Percentiles rank a stretch among this genome's conserved stretches.
These are phyloP conservation scores for Penicillium bovifimosum DNA, from an alignment of 495 filamentous ascomycete genomes.

Conservation along the genomic window DNA sequence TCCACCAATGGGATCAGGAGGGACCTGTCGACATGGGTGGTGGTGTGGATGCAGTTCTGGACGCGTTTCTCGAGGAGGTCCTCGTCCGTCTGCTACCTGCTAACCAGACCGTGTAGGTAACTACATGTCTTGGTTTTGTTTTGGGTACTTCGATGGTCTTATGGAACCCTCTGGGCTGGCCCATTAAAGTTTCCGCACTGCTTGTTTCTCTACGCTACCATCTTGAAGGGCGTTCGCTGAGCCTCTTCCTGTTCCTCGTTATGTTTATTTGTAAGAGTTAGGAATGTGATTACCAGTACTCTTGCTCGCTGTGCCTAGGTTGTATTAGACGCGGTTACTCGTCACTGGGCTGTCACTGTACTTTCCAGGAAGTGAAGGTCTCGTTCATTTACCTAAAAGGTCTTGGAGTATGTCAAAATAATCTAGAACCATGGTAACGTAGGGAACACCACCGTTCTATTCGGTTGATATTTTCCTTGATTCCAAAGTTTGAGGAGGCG, in stretches of 20 bases:
- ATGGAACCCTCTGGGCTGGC: neutral
- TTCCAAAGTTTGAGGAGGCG: too few species aligned
- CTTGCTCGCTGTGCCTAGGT: neutral
- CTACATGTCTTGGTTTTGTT: neutral
- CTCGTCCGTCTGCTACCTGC: slow-evolving; percentile 76
- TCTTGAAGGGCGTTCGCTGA: neutral
- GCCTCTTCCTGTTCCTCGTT: neutral
- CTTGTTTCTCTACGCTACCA: neutral
- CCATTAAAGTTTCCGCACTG: neutral
- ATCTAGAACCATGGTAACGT: too few species aligned
- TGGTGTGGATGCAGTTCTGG: slow-evolving; percentile 77
- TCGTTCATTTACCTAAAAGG: too few species aligned
- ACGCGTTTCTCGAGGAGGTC: slow-evolving; percentile 90
- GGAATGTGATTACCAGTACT: neutral
- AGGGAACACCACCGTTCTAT: too few species aligned
- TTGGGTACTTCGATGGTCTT: neutral
- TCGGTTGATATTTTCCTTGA: too few species aligned
- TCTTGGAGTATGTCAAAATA: too few species aligned
- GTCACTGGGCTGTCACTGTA: too few species aligned
- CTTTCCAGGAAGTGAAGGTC: too few species aligned
- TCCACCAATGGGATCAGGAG: slow-evolving; percentile 78
- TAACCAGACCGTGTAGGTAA: neutral
- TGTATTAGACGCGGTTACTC: neutral
- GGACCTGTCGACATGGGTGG: slow-evolving; percentile 88
- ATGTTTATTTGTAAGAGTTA: neutral